Base-by-base conservation (phyloP, 2,329 filamentous ascomycete genomes). In the Albifimbria verrucaria region DNA sequence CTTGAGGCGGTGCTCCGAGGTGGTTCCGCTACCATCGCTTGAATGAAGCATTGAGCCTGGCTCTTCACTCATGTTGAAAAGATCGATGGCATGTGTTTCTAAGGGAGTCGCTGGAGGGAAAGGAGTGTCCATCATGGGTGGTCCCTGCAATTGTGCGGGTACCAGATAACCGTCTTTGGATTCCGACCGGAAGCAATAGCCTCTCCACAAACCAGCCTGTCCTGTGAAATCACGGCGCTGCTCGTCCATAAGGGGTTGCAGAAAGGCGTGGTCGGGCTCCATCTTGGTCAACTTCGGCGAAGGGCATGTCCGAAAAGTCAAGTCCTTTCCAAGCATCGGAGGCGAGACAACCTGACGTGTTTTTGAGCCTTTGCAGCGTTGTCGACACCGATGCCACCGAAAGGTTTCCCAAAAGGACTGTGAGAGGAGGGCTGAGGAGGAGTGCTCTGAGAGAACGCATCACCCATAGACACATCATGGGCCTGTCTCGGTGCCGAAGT, bases 201-300 rank as follows among this genome's bases (percentile, higher is more conserved):
- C 89, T 57, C 84, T 83, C 92, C 92, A 96, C 11, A 96, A 79
- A 39, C 89, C 89, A 41, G 79, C 73, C 52, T 76, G 77, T 28
- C 78, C 85, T 57, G 82, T 82, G 9, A 76, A 72, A 56, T 82
- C 79, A 53, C 83, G 78, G 59, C 79, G 76, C 55, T 68, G 72
- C 62, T 74, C 79, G 64, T 79, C 77, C 24, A 68, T 60, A 50
- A 76, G 71, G 56, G 72, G 67, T 46, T 75, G 71, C 68, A 77
- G 70, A 70, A 79, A 83, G 60, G 74, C 81, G 64, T 91, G 88
- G 52, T 89, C 87, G 1, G 89, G 86, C 65, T 96, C 91, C 63
- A 95, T 88, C 63, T 90, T 86, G 17, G 92, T 95, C 51, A 86
- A 83, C 68, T 93, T 87, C 6, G 93, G 93, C 23, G 92, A 96